Evolutionary conservation across 116 monocot genomes (phyloP), one percentile per base, ranked within the genome.

Genomic region (Iris pallida): DNA sequence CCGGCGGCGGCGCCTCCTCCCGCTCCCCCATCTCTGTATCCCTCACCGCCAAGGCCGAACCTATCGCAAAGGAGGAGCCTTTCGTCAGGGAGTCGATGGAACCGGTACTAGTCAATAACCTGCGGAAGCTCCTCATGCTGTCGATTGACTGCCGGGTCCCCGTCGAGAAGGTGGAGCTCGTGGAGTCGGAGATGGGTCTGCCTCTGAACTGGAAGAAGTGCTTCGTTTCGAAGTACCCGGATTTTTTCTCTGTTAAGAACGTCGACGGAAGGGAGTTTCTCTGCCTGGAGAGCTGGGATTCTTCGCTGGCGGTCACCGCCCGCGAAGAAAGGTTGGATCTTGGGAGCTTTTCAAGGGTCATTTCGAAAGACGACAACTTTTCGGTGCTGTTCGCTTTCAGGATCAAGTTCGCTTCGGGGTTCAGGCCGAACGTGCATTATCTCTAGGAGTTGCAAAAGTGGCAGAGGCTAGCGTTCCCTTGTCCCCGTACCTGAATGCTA

Each of bases 381-480:
- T 4, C 47, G 0, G 85, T 89, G 4, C 92, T 87, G 0, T 86
- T 87, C 70, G 78, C 89, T 47, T 97, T 97, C 49, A 85, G 73
- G 53, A 61, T 92, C 68, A 84, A 72, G 20, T 92, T 72, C 58
- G 68, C 96, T 6, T 71, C 73, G 68, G 16, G 85, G 87, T 64
- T 79, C 79, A 63, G 92, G 96, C 6, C n/a, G n/a, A n/a, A 70
- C 66, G 66, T 18, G 55, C 19, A 74, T 56, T 97, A 81, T 63
- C 71, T 97, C 0, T 75, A 89, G 76, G 89, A 87, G 51, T 67
- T 90, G 20, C 47, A 74, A 89, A 76, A 85, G 46, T 97, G 96
- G 96, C 92, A 92, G 85, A 92, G 83, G 68, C 46, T 97, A 81
- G 79, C 80, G 43, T 97, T 97, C 54, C 92, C 92, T n/a, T 97